Evolutionary conservation across 345 rosid species (phyloP).

Genomic region (Eucalyptus pauciflora): DNA sequence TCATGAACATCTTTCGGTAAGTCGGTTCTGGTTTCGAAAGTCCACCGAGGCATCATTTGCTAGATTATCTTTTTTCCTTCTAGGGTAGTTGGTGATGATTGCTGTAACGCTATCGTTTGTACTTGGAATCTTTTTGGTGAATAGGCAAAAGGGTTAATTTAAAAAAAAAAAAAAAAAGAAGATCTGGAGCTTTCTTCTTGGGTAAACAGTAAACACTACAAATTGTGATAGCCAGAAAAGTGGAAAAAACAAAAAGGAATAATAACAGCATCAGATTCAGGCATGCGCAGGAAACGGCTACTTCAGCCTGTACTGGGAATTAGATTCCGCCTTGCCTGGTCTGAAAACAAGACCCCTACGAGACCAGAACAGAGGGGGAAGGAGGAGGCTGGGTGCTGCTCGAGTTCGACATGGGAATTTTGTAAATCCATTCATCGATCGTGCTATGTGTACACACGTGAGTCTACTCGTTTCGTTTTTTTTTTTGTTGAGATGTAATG

Average conservation of each 20-base stretch:
- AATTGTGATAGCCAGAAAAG: not conserved
- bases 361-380: not conserved
- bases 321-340: not conserved
- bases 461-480: not conserved
- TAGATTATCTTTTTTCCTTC: not conserved
- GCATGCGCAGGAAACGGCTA: not conserved
- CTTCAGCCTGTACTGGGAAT: not conserved
- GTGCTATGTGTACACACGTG: rapidly evolving
- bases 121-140: not conserved
- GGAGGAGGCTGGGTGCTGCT: not conserved
- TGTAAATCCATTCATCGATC: not conserved
- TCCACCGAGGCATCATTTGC: not conserved
- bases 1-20: not conserved
- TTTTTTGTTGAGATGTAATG: not conserved
- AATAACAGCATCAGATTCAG: not conserved
- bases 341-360: not conserved
- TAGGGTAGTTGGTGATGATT: not conserved
- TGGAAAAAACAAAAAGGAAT: not conserved
- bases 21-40: not conserved
- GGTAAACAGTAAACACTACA: not conserved
- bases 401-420: rapidly evolving
- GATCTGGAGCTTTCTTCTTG: not conserved
- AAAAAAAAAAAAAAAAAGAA: no score
- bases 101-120: not conserved
- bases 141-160: not conserved